phyloP scores from a whole-genome alignment of 2,329 filamentous ascomycete species.

The Aspergillus sp. region DNA sequence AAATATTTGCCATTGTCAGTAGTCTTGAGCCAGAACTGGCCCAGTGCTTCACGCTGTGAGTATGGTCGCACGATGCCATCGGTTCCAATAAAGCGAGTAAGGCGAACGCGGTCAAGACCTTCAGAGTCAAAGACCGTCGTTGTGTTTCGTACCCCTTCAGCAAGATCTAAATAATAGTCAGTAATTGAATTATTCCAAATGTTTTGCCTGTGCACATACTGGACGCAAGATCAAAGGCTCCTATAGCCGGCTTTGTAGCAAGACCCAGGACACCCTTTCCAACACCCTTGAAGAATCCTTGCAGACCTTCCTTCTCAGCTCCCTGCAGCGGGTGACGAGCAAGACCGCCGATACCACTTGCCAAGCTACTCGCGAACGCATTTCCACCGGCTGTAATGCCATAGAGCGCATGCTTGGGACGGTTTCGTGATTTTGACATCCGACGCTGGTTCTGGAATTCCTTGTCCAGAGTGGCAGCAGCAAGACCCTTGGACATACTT shows the following conservation, averaged over 20 bases:
- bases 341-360: conserved; percentile 87
- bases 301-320: conserved; percentile 87
- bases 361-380: conserved; percentile 86
- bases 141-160: conserved; percentile 95
- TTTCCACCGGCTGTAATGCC: conserved; percentile 94
- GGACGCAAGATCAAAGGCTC: conserved; percentile 92
- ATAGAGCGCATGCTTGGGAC: conserved; percentile 94
- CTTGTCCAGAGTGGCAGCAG: conserved; percentile 93
- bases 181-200: background rate
- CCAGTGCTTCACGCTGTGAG: conserved; percentile 88
- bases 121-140: conserved; percentile 96
- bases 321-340: conserved; percentile 92
- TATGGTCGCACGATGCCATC: conserved; percentile 95
- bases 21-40: conserved; percentile 98
- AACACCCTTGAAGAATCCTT: conserved; percentile 95
- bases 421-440: conserved; percentile 86
- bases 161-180: conserved; percentile 56
- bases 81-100: conserved; percentile 83
- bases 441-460: conserved; percentile 96
- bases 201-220: conserved; percentile 40
- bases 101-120: conserved; percentile 89
- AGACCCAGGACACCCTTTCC: conserved; percentile 90
- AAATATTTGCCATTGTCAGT: conserved; percentile 97
- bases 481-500: conserved; percentile 91
- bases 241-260: conserved; percentile 95